phyloP scores from a whole-genome alignment of 805 yeast genomes.

The Brettanomyces bruxellensis region DNA sequence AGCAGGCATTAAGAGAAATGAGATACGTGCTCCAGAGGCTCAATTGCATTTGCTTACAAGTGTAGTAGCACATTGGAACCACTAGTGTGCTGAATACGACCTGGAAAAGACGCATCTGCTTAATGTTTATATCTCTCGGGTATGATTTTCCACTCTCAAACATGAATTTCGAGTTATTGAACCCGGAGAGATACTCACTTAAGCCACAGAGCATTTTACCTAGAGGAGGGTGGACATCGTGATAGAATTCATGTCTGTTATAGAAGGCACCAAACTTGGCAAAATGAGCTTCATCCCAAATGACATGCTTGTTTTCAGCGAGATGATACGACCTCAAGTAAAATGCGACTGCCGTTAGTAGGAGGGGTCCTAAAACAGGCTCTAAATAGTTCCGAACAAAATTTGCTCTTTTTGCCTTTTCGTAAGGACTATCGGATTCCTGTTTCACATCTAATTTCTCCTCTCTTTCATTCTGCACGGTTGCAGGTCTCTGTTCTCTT shows the following conservation, averaged over 20 bases:
- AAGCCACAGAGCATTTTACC: conserved; percentile 90
- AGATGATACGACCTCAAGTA: conserved; percentile 54
- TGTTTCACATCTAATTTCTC: neutral
- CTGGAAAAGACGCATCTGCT: conserved; percentile 63
- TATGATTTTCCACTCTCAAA: conserved; percentile 59
- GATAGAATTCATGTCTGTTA: conserved; percentile 79
- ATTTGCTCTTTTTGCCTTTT: conserved; percentile 19
- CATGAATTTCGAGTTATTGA: conserved; percentile 57
- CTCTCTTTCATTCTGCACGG: no score
- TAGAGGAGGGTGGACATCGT: conserved; percentile 95
- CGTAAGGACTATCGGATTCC: conserved; percentile 18
- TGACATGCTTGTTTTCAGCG: conserved; percentile 48
- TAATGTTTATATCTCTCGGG: conserved; percentile 54
- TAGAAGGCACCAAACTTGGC: conserved; percentile 95
- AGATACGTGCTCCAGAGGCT: conserved; percentile 45
- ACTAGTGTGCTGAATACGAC: conserved; percentile 58
- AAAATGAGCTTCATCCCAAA: conserved; percentile 90
- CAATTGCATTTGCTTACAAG: conserved; percentile 53
- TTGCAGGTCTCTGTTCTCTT: no score
- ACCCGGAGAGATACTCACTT: conserved; percentile 45
- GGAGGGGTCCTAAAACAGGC: conserved; percentile 22
- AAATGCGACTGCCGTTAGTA: conserved; percentile 36
- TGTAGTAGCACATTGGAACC: conserved; percentile 63
- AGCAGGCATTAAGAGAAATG: conserved; percentile 50
- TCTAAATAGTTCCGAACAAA: conserved; percentile 10